A percentile compares a stretch with the other conserved stretches of the same genome.
Evolutionary conservation across 2,329 filamentous ascomycete genomes (phyloP).

Genomic region (Monosporascus sp.): DNA sequence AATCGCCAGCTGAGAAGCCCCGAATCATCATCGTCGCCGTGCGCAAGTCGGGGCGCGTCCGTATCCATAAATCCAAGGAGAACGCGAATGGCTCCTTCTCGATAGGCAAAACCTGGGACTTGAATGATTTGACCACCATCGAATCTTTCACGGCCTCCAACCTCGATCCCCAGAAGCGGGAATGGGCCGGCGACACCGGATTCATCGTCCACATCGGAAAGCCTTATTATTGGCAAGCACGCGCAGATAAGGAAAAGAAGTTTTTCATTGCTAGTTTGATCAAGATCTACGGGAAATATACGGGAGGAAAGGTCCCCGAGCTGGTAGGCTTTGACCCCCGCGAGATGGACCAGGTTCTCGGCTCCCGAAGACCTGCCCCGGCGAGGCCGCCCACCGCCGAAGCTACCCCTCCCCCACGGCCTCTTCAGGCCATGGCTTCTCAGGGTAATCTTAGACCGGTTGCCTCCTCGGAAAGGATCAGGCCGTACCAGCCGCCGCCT

Average conservation of each 20-base stretch:
- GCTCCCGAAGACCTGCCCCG: slow-evolving; percentile 41
- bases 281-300: slow-evolving; percentile 97
- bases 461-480: slow-evolving; percentile 12
- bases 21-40: slow-evolving; percentile 92
- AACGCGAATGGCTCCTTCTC: slow-evolving; percentile 92
- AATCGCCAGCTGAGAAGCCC: slow-evolving; percentile 72
- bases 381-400: slow-evolving; percentile 18
- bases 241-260: slow-evolving; percentile 92
- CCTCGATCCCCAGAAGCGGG: slow-evolving; percentile 52
- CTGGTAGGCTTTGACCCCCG: slow-evolving; percentile 76
- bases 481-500: slow-evolving; percentile 15
- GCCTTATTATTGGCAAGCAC: slow-evolving; percentile 94
- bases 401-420: slow-evolving; percentile 20
- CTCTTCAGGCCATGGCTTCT: slow-evolving; percentile 8
- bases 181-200: slow-evolving; percentile 78
- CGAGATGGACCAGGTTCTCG: slow-evolving; percentile 71
- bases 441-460: slow-evolving; percentile 9
- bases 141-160: slow-evolving; percentile 69
- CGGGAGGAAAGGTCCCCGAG: slow-evolving; percentile 73
- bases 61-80: slow-evolving; percentile 95
- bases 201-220: slow-evolving; percentile 88
- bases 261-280: slow-evolving; percentile 96
- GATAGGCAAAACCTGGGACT: slow-evolving; percentile 96
- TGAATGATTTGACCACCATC: slow-evolving; percentile 81
- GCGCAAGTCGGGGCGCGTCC: slow-evolving; percentile 83